Evolutionary conservation across 2,329 filamentous ascomycete species (phyloP).

Genomic region (Exophiala aquamarina): DNA sequence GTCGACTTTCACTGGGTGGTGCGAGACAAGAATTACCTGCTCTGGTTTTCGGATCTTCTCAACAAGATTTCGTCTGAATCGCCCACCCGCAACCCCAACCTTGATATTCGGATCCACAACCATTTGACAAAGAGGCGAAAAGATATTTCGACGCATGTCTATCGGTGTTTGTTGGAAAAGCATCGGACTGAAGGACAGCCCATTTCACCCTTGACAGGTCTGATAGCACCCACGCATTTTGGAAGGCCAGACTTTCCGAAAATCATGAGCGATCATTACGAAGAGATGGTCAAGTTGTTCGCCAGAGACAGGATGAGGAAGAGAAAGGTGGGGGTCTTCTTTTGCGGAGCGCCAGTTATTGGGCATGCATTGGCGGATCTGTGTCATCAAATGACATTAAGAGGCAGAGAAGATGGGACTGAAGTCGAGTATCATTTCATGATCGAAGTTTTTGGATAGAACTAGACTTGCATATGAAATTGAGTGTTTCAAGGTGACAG

Average conservation of each 20-base stretch:
- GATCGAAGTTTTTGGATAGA: constrained; percentile 53
- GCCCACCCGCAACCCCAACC: constrained; percentile 32
- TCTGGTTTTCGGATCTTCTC: constrained; percentile 54
- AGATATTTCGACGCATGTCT: constrained; percentile 55
- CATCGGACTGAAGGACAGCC: constrained; percentile 54
- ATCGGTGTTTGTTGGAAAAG: constrained; percentile 57
- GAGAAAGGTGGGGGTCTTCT: constrained; percentile 54
- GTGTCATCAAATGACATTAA: constrained; percentile 51
- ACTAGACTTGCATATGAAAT: neutral
- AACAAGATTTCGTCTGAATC: constrained; percentile 40
- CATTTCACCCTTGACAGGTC: constrained; percentile 36
- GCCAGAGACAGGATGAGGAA: constrained; percentile 23
- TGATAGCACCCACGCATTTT: constrained; percentile 55
- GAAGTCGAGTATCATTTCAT: constrained; percentile 59
- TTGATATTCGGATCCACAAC: constrained; percentile 57
- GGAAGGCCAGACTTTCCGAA: constrained; percentile 54
- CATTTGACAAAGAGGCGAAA: constrained; percentile 58
- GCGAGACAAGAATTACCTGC: constrained; percentile 55
- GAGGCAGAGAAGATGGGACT: constrained; percentile 52
- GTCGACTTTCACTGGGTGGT: constrained; percentile 64
- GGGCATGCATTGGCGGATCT: constrained; percentile 57
- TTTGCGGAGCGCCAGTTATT: constrained; percentile 57
- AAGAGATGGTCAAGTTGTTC: constrained; percentile 49
- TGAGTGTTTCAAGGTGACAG: too few relatives aligned
- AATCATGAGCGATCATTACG: constrained; percentile 56